These are phyloP conservation scores for Solanum chilense DNA, from an alignment of 257 asterid genomes.

Conservation along the genomic window DNA sequence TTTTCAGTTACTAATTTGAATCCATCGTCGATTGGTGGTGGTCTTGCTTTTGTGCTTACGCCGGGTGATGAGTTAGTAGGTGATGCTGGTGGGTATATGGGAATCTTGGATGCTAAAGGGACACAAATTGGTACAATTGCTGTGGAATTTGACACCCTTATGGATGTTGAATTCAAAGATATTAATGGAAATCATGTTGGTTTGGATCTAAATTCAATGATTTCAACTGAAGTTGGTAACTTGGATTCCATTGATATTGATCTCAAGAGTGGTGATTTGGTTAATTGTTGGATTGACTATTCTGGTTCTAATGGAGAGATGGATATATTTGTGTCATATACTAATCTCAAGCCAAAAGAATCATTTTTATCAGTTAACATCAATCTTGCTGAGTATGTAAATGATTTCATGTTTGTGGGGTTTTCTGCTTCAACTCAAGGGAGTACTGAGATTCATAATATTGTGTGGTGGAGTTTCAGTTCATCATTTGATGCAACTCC, in stretches of 20 bases:
- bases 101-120: slow-evolving; percentile 40
- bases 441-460: slow-evolving; percentile 65
- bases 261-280: slow-evolving; percentile 69
- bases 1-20: slow-evolving; percentile 57
- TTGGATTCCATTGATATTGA: slow-evolving; percentile 42
- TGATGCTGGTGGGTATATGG: slow-evolving; percentile 65
- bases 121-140: slow-evolving; percentile 40
- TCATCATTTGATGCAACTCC: slow-evolving; percentile 48
- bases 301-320: slow-evolving; percentile 38
- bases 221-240: slow-evolving; percentile 39
- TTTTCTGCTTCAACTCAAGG: slow-evolving; percentile 84
- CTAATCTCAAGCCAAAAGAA: slow-evolving; percentile 56
- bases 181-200: slow-evolving; percentile 78
- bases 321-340: slow-evolving; percentile 52
- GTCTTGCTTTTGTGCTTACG: slow-evolving; percentile 62
- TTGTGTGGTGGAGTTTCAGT: slow-evolving; percentile 80
- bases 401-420: slow-evolving; percentile 71
- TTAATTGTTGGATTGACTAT: slow-evolving; percentile 75
- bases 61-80: slow-evolving; percentile 53
- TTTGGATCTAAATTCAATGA: slow-evolving; percentile 65
- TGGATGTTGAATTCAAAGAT: slow-evolving; percentile 72
- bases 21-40: slow-evolving; percentile 81
- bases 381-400: slow-evolving; percentile 35
- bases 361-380: slow-evolving; percentile 38
- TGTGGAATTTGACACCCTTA: slow-evolving; percentile 65